Conservation (phyloP, 2,329 filamentous ascomycete species). For the Aureobasidium lini region DNA sequence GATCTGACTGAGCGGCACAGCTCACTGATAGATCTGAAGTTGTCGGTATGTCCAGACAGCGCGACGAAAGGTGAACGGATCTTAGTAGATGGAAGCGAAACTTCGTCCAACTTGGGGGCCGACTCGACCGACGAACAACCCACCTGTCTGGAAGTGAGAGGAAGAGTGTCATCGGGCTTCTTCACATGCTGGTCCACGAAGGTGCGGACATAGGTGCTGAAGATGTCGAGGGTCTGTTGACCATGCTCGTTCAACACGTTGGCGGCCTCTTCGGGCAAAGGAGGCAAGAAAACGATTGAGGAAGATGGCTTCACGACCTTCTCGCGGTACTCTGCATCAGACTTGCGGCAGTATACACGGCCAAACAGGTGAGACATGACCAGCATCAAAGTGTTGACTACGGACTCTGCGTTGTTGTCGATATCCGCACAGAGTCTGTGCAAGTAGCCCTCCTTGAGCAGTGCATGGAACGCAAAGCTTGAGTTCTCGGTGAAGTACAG, state of each 20-base stretch:
- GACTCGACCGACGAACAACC: slow-evolving; percentile 25
- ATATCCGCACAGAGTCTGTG: slow-evolving; percentile 54
- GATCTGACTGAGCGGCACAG: slow-evolving; percentile 58
- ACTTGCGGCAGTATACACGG: slow-evolving; percentile 45
- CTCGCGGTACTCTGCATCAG: slow-evolving; percentile 40
- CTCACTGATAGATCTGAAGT: slow-evolving; percentile 58
- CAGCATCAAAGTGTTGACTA: slow-evolving; percentile 56
- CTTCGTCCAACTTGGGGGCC: neutral
- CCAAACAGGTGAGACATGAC: slow-evolving; percentile 66
- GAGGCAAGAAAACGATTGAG: slow-evolving; percentile 58
- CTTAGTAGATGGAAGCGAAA: slow-evolving; percentile 32
- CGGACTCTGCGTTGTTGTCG: slow-evolving; percentile 40
- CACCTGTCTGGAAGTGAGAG: slow-evolving; percentile 48
- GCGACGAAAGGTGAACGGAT: slow-evolving; percentile 63
- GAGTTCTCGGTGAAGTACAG: slow-evolving; percentile 71
- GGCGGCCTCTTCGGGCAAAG: slow-evolving; percentile 51
- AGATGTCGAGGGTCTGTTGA: slow-evolving; percentile 56
- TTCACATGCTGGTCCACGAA: slow-evolving; percentile 59
- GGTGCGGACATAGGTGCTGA: slow-evolving; percentile 60
- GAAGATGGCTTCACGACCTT: slow-evolving; percentile 49
- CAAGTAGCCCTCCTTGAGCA: slow-evolving; percentile 66
- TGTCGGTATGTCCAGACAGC: slow-evolving; percentile 60
- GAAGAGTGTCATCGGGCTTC: slow-evolving; percentile 48
- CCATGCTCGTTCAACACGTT: slow-evolving; percentile 56
- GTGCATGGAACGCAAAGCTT: slow-evolving; percentile 67